phyloP scores from a whole-genome alignment of 164 flowering plant species.

The Piper betle region DNA sequence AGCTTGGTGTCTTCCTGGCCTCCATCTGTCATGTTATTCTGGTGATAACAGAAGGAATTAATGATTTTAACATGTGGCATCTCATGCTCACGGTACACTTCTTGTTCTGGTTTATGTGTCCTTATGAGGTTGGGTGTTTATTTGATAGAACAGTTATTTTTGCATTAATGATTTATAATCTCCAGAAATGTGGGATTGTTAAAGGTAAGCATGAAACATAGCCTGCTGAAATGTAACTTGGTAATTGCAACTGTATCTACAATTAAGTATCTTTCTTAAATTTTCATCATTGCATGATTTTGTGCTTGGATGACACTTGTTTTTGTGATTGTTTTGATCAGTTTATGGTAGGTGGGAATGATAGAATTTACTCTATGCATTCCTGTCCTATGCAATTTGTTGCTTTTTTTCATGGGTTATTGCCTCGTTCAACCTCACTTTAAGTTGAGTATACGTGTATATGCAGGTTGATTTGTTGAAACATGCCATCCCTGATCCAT shows the following conservation, averaged over 20 bases:
- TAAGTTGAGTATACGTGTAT: neutral
- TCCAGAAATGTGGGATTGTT: neutral
- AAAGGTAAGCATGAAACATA: neutral
- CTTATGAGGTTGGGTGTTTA: neutral
- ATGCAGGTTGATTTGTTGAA: slow-evolving; percentile 86
- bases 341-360: no score
- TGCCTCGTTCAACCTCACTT: neutral
- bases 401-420: neutral
- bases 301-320: no score
- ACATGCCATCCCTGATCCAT: slow-evolving; percentile 85
- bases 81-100: slow-evolving; percentile 66
- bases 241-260: neutral
- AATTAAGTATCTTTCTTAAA: neutral
- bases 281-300: no score
- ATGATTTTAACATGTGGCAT: slow-evolving; percentile 69
- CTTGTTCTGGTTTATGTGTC: slow-evolving; percentile 1
- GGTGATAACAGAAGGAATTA: slow-evolving; percentile 82
- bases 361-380: no score
- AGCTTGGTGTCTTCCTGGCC: slow-evolving; percentile 82
- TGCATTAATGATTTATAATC: neutral
- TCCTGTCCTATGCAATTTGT: no score
- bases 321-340: no score
- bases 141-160: no score
- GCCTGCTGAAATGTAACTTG: neutral
- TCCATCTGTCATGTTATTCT: slow-evolving; percentile 74